Conservation (phyloP, 805 yeast species). For the Cephaloascus albidus region DNA sequence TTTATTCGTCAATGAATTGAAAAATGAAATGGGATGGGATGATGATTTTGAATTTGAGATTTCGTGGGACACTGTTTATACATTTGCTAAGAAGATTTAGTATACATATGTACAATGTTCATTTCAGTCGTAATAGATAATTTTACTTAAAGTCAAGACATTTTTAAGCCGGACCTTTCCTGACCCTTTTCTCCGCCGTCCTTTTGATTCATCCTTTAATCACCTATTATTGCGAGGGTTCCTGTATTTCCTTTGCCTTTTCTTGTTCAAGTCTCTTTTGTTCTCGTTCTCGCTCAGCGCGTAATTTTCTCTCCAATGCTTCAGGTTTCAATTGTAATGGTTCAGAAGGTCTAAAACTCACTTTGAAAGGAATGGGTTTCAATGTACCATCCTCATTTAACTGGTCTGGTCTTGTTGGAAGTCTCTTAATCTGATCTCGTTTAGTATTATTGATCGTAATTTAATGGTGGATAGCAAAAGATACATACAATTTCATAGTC, state of each 20-base stretch:
- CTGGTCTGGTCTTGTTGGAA: slow-evolving; percentile 19
- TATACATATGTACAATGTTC: too few species aligned
- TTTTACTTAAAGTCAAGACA: too few species aligned
- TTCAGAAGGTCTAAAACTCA: slow-evolving; percentile 22
- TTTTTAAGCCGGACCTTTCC: too few species aligned
- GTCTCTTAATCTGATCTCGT: slow-evolving; percentile 16
- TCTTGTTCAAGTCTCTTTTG: too few species aligned
- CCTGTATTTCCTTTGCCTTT: too few species aligned
- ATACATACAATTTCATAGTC: neutral
- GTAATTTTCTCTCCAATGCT: slow-evolving; percentile 6
- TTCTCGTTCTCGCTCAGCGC: too few species aligned
- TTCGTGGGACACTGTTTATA: slow-evolving; percentile 48
- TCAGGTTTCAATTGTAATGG: slow-evolving; percentile 29
- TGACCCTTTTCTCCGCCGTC: too few species aligned
- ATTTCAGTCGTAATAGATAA: too few species aligned
- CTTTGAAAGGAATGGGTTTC: slow-evolving; percentile 21
- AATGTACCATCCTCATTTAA: slow-evolving; percentile 27
- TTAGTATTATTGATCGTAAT: too few species aligned
- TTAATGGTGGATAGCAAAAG: neutral
- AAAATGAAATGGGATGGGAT: slow-evolving; percentile 33
- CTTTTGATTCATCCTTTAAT: too few species aligned
- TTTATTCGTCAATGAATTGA: slow-evolving; percentile 31
- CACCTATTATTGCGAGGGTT: too few species aligned
- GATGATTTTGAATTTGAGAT: slow-evolving; percentile 30
- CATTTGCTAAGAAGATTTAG: slow-evolving; percentile 27